A percentile compares a stretch with the other conserved stretches of the same genome.
Evolutionary conservation across 176 grass and related monocot genomes (phyloP).

Genomic region (Luzula sylvatica): DNA sequence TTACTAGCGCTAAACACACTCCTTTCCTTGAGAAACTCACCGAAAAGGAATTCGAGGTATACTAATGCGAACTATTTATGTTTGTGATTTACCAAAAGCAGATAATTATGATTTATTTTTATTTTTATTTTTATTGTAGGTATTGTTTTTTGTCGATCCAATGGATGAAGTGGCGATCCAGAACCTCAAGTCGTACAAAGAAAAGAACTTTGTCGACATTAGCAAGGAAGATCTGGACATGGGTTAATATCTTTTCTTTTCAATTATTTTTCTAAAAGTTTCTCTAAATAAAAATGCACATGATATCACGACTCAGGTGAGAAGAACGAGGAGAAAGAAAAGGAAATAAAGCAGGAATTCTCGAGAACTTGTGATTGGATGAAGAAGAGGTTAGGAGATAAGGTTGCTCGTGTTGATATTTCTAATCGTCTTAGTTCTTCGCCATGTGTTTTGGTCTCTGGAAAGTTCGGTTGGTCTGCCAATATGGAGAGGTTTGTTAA

Average conservation of each 20-base stretch:
- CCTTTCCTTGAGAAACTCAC: conserved; percentile 81
- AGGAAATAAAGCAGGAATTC: conserved; percentile 88
- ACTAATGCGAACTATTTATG: too few relatives aligned
- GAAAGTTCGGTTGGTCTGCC: conserved; percentile 98
- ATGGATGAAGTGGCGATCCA: conserved; percentile 95
- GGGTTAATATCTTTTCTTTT: conserved; percentile 22
- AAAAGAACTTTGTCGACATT: conserved; percentile 94
- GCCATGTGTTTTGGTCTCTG: conserved; percentile 85
- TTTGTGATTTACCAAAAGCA: background rate
- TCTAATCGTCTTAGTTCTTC: conserved; percentile 84
- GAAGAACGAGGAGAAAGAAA: conserved; percentile 79
- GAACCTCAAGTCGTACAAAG: conserved; percentile 91
- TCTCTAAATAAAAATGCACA: conserved; percentile 4
- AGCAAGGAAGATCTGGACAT: conserved; percentile 97
- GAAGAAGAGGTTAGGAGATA: conserved; percentile 78
- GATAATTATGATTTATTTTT: background rate
- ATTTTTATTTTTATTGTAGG: conserved; percentile 33
- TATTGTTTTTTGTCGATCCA: conserved; percentile 88
- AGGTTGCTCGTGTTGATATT: conserved; percentile 82
- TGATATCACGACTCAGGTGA: conserved; percentile 41
- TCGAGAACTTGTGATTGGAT: conserved; percentile 92
- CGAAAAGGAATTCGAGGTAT: conserved; percentile 89
- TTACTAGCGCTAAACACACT: conserved; percentile 85
- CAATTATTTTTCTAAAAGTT: too few relatives aligned
- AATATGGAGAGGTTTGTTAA: conserved; percentile 99